Evolutionary conservation across 2,329 filamentous ascomycete species (phyloP), one percentile per base, ranked within the genome.

Genomic region (Paecilomyces sp.): DNA sequence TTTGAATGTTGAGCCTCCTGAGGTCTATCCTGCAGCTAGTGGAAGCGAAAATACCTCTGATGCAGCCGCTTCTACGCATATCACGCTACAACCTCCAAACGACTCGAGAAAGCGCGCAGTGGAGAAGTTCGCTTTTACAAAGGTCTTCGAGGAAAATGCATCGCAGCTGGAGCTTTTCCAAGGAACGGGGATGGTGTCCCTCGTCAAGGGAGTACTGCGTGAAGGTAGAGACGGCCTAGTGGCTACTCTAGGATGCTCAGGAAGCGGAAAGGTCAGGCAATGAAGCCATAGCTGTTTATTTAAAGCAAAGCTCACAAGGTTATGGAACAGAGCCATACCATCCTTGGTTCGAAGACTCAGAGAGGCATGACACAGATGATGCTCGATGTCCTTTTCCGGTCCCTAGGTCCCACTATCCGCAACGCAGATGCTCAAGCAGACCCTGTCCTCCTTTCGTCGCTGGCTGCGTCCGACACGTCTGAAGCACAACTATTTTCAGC

Each of bases 51-150:
- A 72, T n/a, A 63, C 65, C n/a, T 63, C 63, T 52, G 57, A 66
- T 30, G 55, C 58, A 9, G 55, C 59, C 11, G 70, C 75, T 25
- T 81, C 88, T 0, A 90, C 86, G 0, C 87, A 91, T 70, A 88
- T 92, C 64, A 90, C 87, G 0, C 75, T 92, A 15, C 90, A 90
- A 66, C 92, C 92, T 0, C 90, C 91, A 1, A 89, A 87, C 63
- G 93, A 97, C 62, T 83, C 86, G 62, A 85, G 93, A 59, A 90
- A 93, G 66, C 86, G 92, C 54, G 92, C 92, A 0, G 86, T 97
- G 36, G 94, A 99, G 74, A 91, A 89, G 71, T 99, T 97, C 72
- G 90, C 88, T 1, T 99, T 99, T 71, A 99, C 94, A 0, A 86
- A 86, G 63, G 92, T 99, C 0, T 97, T 97, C 67, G 89, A 95